Percentiles rank a stretch among this genome's conserved stretches.
These are phyloP conservation scores for Heracleum sosnowskyi DNA, from an alignment of 129 eudicot genomes.

Conservation along the genomic window DNA sequence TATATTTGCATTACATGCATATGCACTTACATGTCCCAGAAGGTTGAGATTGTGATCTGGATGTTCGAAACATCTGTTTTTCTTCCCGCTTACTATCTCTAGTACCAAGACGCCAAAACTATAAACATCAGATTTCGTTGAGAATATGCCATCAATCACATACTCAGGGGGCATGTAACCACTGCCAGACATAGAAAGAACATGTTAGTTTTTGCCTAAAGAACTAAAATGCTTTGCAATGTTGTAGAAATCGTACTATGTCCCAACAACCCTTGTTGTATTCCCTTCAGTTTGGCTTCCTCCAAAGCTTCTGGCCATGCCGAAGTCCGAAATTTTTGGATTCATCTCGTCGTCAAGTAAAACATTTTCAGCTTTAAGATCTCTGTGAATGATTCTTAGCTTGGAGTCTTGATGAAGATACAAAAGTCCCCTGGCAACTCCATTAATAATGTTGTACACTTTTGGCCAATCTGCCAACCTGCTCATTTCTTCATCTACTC, in stretches of 20 bases:
- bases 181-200: neutral
- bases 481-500: neutral
- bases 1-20: neutral
- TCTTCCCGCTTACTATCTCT: conserved; percentile 2
- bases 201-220: neutral
- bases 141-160: conserved; percentile 2
- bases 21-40: conserved; percentile 10
- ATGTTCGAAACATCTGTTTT: conserved; percentile 7
- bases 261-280: conserved; percentile 11
- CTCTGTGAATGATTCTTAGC: neutral
- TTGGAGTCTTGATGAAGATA: conserved; percentile 14
- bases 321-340: conserved; percentile 18
- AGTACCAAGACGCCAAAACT: conserved; percentile 2
- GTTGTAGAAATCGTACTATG: conserved; percentile 1
- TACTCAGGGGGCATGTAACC: conserved; percentile 12
- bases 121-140: neutral
- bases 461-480: neutral
- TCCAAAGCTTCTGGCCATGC: conserved; percentile 14
- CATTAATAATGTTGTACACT: neutral
- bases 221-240: neutral
- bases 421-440: conserved; percentile 5
- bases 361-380: conserved; percentile 7
- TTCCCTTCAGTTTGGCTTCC: conserved; percentile 8
- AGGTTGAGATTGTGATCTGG: conserved; percentile 11
- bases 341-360: conserved; percentile 6